These are phyloP conservation scores for Peniophora sp. DNA, from an alignment of 1,284 basidiomycete genomes.

Conservation along the genomic window DNA sequence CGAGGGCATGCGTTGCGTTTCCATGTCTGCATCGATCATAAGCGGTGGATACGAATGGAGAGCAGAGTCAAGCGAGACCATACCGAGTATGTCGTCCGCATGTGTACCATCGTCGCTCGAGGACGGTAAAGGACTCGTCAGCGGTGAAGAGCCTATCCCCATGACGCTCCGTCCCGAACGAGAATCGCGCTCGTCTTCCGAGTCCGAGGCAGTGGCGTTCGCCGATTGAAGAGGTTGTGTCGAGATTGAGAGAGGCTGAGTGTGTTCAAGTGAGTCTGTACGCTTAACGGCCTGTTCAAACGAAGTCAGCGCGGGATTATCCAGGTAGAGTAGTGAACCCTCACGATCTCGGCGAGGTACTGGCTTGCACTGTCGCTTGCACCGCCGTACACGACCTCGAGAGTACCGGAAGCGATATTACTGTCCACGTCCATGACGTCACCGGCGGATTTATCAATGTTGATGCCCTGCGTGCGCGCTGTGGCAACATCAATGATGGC, in stretches of 20 bases:
- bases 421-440: conserved; percentile 14
- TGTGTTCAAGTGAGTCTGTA: background rate
- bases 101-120: conserved; percentile 16
- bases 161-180: background rate
- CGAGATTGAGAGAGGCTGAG: background rate
- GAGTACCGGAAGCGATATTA: conserved; percentile 1
- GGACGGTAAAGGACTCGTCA: background rate
- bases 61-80: background rate
- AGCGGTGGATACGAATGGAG: background rate
- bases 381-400: conserved; percentile 43
- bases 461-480: background rate
- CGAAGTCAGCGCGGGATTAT: too few species aligned
- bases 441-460: background rate
- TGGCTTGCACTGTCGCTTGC: conserved; percentile 43
- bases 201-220: too few species aligned
- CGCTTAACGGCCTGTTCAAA: background rate
- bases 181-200: too few species aligned
- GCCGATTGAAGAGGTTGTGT: background rate
- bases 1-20: conserved; percentile 29
- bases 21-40: conserved; percentile 26
- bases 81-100: conserved; percentile 37
- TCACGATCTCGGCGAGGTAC: conserved; percentile 50
- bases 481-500: conserved; percentile 17
- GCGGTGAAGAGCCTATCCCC: background rate
- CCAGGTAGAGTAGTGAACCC: conserved; percentile 5